Conservation (phyloP, 2,329 filamentous ascomycete genomes). For the Botrytis aclada region DNA sequence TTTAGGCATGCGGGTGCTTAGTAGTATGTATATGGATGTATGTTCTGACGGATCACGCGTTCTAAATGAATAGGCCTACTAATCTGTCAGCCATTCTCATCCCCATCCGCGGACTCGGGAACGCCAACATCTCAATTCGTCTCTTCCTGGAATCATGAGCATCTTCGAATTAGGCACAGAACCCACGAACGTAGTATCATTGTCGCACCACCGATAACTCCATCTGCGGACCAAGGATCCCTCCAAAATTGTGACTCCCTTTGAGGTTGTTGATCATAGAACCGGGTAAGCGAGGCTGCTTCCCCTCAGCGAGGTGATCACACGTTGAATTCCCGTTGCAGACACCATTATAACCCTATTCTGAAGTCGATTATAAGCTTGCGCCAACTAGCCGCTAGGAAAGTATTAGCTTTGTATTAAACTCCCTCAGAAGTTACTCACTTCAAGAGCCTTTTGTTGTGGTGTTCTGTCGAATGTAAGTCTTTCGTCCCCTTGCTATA, state of each 20-base stretch:
- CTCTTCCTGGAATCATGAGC: accelerated
- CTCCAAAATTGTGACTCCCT: not conserved
- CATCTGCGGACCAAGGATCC: not conserved
- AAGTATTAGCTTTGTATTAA: not conserved
- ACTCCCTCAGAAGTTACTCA: no score
- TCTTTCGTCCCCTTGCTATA: not conserved
- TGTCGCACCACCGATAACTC: not conserved
- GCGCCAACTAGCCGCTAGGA: no score
- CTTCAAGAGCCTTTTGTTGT: not conserved
- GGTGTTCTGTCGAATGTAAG: not conserved
- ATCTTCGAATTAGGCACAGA: not conserved
- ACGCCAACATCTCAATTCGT: accelerated
- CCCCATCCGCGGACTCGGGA: not conserved
- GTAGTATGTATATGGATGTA: accelerated
- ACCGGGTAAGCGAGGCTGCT: not conserved
- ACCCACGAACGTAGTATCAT: not conserved
- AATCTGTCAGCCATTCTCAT: not conserved
- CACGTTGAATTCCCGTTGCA: not conserved
- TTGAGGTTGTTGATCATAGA: not conserved
- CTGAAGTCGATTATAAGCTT: not conserved
- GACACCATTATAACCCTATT: no score
- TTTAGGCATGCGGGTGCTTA: not conserved
- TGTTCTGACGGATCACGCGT: no score
- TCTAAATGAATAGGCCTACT: no score
- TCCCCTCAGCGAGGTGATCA: not conserved